Percentiles rank a stretch among this genome's conserved stretches.
These are phyloP conservation scores for Gracilaria vermiculophylla DNA, from an alignment of 23 red algal genomes.

Conservation along the genomic window DNA sequence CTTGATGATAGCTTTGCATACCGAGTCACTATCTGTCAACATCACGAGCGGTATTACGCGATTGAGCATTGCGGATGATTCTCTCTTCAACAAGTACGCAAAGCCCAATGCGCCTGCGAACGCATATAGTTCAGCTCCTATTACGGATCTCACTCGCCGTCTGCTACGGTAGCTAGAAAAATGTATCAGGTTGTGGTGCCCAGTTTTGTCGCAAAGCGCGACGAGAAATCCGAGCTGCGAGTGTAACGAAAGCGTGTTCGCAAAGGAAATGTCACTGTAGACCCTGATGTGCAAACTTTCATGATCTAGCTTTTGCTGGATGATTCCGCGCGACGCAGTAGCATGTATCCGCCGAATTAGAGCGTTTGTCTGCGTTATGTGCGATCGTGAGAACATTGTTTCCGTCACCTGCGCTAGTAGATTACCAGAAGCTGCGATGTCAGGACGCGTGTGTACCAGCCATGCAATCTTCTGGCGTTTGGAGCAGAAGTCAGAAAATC, in stretches of 20 bases:
- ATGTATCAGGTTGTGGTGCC: background rate
- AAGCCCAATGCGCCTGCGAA: conserved; percentile 29
- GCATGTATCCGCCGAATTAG: background rate
- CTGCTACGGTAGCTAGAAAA: background rate
- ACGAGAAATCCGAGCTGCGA: conserved; percentile 42
- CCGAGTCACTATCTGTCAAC: conserved; percentile 29
- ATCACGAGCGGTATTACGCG: background rate
- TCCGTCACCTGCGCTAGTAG: conserved; percentile 25
- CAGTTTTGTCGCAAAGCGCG: background rate
- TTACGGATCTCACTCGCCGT: conserved; percentile 1
- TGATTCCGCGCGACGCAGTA: background rate
- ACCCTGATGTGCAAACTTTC: background rate
- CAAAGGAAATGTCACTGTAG: conserved; percentile 24
- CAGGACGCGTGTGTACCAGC: conserved; percentile 35
- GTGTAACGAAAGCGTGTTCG: background rate
- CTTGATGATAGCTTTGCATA: conserved; percentile 19
- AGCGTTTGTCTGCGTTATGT: background rate
- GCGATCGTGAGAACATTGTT: background rate
- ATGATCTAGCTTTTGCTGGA: background rate
- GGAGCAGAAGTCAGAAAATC: conserved; percentile 6
- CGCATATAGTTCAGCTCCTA: conserved; percentile 17
- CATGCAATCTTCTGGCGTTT: conserved; percentile 10
- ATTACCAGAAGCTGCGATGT: conserved; percentile 12
- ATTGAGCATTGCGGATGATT: background rate
- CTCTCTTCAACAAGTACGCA: background rate